A percentile compares a stretch with the other conserved stretches of the same genome.
Conservation (phyloP, 2,329 filamentous ascomycete species). For the Botrytis byssoidea region DNA sequence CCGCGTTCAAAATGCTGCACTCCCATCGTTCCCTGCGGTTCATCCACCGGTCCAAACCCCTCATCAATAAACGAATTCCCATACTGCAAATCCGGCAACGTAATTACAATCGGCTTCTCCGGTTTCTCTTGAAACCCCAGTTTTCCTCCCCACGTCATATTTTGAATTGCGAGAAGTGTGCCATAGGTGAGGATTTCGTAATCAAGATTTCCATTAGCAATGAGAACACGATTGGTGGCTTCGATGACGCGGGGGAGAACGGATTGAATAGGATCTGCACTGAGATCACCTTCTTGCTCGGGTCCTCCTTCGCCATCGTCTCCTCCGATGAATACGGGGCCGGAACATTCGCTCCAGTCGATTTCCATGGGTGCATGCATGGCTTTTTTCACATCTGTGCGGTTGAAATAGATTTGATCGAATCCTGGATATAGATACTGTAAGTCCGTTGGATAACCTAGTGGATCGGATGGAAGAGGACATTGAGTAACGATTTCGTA, state of each 20-base stretch:
- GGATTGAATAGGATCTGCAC: constrained; percentile 41
- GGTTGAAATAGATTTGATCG: constrained; percentile 49
- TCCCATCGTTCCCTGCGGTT: constrained; percentile 47
- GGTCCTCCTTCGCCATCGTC: constrained; percentile 24
- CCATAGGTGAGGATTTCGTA: constrained; percentile 51
- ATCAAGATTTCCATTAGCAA: constrained; percentile 50
- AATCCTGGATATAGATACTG: constrained; percentile 43
- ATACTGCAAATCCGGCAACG: neutral
- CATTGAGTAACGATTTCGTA: constrained; percentile 49
- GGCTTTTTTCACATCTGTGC: constrained; percentile 50
- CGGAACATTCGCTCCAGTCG: constrained; percentile 45
- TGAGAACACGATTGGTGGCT: constrained; percentile 50
- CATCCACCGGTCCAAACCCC: constrained; percentile 47
- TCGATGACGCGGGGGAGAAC: constrained; percentile 51
- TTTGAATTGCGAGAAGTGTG: constrained; percentile 52
- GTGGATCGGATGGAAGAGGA: constrained; percentile 42
- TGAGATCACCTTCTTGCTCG: constrained; percentile 39
- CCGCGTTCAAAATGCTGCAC: constrained; percentile 42
- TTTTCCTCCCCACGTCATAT: constrained; percentile 52
- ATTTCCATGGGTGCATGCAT: constrained; percentile 47
- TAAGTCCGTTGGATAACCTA: constrained; percentile 40
- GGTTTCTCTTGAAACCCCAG: constrained; percentile 48
- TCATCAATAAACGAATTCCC: constrained; percentile 2
- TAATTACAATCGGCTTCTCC: constrained; percentile 7
- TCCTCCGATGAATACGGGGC: constrained; percentile 45